Evolutionary conservation across 1,139 yeast species (phyloP).

Genomic region (Candida sojae): DNA sequence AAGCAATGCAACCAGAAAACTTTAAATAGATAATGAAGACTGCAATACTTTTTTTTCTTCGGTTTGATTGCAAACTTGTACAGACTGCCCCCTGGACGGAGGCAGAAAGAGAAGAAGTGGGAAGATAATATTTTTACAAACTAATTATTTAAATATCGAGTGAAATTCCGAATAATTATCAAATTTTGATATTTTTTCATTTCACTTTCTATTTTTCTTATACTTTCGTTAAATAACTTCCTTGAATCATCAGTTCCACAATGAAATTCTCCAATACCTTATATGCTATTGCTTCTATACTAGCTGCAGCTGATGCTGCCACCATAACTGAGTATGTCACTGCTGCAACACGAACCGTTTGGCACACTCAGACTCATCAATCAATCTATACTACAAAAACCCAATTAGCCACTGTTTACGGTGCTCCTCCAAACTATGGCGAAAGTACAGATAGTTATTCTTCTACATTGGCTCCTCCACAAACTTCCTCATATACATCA

Average conservation of each 20-base stretch:
- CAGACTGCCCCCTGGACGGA: too few species aligned
- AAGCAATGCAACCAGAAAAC: too few species aligned
- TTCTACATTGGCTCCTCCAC: slow-evolving; percentile 20
- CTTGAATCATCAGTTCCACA: background rate
- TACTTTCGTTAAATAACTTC: background rate
- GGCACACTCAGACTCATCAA: slow-evolving; percentile 20
- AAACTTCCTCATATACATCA: slow-evolving; percentile 20
- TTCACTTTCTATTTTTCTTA: background rate
- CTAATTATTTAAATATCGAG: background rate
- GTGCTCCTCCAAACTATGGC: slow-evolving; percentile 14
- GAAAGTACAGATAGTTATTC: slow-evolving; percentile 15
- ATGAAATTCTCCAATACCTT: slow-evolving; percentile 8
- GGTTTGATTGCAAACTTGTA: background rate
- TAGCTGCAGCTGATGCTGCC: slow-evolving; percentile 18
- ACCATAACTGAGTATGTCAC: slow-evolving; percentile 24
- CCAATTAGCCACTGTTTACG: slow-evolving; percentile 10
- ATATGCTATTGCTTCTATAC: slow-evolving; percentile 5
- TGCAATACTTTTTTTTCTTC: background rate
- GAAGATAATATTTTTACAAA: background rate
- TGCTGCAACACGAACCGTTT: slow-evolving; percentile 25
- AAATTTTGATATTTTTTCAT: background rate
- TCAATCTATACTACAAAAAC: slow-evolving; percentile 17
- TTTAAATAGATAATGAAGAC: background rate
- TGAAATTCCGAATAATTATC: background rate
- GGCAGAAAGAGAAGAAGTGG: too few species aligned